These are phyloP conservation scores for Musa balbisiana DNA, from an alignment of 202 grass and related monocot genomes.

Conservation along the genomic window DNA sequence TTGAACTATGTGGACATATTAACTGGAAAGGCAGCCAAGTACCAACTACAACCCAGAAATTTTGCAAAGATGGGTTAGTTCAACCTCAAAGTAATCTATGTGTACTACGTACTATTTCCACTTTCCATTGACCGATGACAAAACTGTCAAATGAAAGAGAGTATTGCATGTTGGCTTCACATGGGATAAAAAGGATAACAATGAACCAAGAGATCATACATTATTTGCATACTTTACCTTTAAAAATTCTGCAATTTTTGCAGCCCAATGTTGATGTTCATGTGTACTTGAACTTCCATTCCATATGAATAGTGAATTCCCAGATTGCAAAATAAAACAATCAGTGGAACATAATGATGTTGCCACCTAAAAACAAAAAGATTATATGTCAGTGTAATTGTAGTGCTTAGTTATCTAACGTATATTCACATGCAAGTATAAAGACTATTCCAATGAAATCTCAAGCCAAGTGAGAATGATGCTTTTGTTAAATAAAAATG, in stretches of 20 bases:
- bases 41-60: no score
- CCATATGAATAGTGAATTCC: conserved; percentile 81
- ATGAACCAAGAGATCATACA: background rate
- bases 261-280: conserved; percentile 87
- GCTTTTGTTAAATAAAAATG: background rate
- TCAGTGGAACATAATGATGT: conserved; percentile 73
- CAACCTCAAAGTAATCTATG: no score
- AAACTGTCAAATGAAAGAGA: background rate
- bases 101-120: background rate
- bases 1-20: no score
- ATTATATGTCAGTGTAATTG: background rate
- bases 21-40: no score
- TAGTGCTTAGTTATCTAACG: background rate
- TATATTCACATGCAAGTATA: background rate
- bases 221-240: conserved; percentile 41
- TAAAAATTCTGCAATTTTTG: conserved; percentile 80
- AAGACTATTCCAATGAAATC: background rate
- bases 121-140: background rate
- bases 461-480: background rate
- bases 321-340: conserved; percentile 92
- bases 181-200: background rate
- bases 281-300: conserved; percentile 77
- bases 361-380: conserved; percentile 51
- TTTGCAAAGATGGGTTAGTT: no score
- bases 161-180: background rate